Percentiles rank a stretch among this genome's conserved stretches.
Conservation (phyloP, 352 stramenopile species). For the Pythium vanterpoolii region DNA sequence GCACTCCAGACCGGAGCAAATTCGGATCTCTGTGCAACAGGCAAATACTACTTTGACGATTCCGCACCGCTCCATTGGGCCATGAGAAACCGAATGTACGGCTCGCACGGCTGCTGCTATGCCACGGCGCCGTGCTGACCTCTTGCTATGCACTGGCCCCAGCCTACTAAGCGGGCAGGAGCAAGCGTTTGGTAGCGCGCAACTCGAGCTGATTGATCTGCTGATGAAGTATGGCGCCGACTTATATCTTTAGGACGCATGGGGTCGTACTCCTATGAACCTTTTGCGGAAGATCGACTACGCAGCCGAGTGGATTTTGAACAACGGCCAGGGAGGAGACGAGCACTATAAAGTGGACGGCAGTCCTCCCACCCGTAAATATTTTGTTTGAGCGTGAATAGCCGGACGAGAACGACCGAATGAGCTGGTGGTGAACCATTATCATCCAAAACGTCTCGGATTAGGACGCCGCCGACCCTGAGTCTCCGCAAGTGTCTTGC, state of each 20-base stretch:
- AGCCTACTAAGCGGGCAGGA: background rate
- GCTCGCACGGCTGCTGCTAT: background rate
- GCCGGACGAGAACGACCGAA: too few species aligned
- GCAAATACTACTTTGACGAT: background rate
- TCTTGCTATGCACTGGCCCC: background rate
- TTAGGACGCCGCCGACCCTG: background rate
- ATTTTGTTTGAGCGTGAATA: too few species aligned
- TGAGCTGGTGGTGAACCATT: too few species aligned
- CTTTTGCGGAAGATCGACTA: background rate
- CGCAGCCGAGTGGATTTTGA: too few species aligned
- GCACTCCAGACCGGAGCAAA: background rate
- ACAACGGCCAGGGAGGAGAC: too few species aligned
- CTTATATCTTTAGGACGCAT: background rate
- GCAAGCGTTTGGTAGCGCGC: background rate
- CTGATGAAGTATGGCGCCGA: slow-evolving; percentile 4
- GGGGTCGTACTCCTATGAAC: background rate
- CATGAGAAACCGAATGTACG: background rate
- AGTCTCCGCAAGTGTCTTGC: background rate
- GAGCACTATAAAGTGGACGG: too few species aligned
- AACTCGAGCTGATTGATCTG: background rate
- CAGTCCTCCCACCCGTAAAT: too few species aligned
- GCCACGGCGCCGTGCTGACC: background rate
- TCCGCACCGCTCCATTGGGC: slow-evolving; percentile 1
- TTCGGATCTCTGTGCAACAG: background rate
- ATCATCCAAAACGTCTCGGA: background rate